phyloP scores from a whole-genome alignment of 768 basidiomycete species.

The Amanita rimosa region DNA sequence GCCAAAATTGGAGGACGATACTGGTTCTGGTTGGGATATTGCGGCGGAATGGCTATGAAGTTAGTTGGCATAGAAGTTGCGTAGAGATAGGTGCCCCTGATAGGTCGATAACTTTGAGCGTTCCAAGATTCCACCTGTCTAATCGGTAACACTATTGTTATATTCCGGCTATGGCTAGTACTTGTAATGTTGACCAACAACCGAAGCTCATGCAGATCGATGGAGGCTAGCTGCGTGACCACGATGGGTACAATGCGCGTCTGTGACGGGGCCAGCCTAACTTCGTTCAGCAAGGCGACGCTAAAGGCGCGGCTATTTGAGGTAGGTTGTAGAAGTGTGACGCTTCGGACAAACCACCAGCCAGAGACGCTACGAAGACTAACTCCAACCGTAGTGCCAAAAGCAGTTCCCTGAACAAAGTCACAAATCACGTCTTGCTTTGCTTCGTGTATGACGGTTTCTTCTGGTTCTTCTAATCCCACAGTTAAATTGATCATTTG shows the following conservation, averaged over 20 bases:
- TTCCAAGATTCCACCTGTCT: constrained; percentile 34
- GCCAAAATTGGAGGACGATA: constrained; percentile 45
- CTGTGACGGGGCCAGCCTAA: constrained; percentile 49
- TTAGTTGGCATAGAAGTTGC: constrained; percentile 40
- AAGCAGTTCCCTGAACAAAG: constrained; percentile 65
- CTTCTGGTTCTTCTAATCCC: constrained; percentile 21
- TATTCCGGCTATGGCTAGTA: constrained; percentile 9
- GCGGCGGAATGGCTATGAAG: constrained; percentile 51
- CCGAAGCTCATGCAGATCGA: constrained; percentile 19
- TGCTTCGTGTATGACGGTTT: constrained; percentile 27
- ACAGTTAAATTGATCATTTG: constrained; percentile 45
- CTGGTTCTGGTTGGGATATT: constrained; percentile 15
- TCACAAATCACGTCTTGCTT: constrained; percentile 51
- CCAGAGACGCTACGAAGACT: constrained; percentile 40
- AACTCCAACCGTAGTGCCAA: constrained; percentile 62
- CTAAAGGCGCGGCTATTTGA: not conserved
- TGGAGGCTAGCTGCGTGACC: constrained; percentile 29
- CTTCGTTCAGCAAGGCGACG: constrained; percentile 4
- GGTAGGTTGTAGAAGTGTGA: constrained; percentile 5
- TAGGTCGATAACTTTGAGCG: constrained; percentile 18
- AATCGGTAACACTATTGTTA: constrained; percentile 27
- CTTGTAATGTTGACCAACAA: constrained; percentile 29
- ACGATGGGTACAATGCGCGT: constrained; percentile 46
- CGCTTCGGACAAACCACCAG: constrained; percentile 42
- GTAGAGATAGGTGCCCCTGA: constrained; percentile 52